Evolutionary conservation across 1,139 yeast genomes (phyloP).

Genomic region (Pichia sp.): DNA sequence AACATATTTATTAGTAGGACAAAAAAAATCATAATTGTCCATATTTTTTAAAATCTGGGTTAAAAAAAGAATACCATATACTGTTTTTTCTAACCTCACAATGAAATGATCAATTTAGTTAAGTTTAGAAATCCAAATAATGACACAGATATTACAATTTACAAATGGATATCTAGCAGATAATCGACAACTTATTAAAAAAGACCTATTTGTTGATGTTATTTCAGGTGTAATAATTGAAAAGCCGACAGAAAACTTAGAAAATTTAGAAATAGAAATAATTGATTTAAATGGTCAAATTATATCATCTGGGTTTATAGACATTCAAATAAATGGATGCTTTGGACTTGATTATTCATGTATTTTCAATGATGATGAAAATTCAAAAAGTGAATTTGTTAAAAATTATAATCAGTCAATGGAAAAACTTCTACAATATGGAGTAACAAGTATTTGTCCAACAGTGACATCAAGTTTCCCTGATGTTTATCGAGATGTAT

Average conservation of each 20-base stretch:
- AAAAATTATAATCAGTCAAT: constrained; percentile 42
- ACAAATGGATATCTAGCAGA: constrained; percentile 51
- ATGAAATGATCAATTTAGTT: no score
- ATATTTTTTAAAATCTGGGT: no score
- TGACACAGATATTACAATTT: constrained; percentile 27
- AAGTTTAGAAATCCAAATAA: neutral
- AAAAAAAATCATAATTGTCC: no score
- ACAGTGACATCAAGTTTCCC: constrained; percentile 54
- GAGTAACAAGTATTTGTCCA: constrained; percentile 57
- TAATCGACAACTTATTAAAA: constrained; percentile 38
- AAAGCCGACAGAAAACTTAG: constrained; percentile 16
- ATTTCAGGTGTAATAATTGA: constrained; percentile 39
- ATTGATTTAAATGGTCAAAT: constrained; percentile 46
- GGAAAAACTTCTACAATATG: constrained; percentile 46
- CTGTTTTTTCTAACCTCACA: neutral
- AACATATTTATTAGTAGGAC: no score
- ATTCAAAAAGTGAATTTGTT: constrained; percentile 28
- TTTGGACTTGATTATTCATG: constrained; percentile 51
- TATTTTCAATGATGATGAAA: constrained; percentile 27
- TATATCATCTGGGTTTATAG: constrained; percentile 56
- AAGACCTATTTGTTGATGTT: constrained; percentile 44
- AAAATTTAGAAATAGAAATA: constrained; percentile 16
- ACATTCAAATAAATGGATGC: constrained; percentile 57
- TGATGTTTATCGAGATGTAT: constrained; percentile 45
- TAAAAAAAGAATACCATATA: neutral